These are phyloP conservation scores for Microdochium paspali DNA, from an alignment of 2,329 filamentous ascomycete genomes.

Conservation along the genomic window DNA sequence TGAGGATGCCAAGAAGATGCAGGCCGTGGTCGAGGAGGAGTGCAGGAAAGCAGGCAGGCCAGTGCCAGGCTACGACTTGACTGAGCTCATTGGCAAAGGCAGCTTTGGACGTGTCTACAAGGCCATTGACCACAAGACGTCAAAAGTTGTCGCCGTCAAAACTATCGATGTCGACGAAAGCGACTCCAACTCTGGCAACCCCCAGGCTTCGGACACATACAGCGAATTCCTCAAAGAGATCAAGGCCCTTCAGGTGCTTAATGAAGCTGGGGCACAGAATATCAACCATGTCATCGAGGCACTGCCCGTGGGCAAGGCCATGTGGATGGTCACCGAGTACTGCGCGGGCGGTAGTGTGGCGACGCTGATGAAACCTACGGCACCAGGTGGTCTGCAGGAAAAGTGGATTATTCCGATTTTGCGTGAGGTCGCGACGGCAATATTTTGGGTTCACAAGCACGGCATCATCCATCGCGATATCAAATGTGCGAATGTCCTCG, in stretches of 20 bases:
- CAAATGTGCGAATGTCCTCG: slow-evolving; percentile 71
- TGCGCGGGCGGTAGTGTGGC: slow-evolving; percentile 77
- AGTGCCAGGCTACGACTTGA: slow-evolving; percentile 56
- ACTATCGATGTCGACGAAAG: slow-evolving; percentile 77
- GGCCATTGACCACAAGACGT: slow-evolving; percentile 34
- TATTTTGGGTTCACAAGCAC: slow-evolving; percentile 58
- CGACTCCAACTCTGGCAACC: slow-evolving; percentile 58
- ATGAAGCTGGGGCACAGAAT: slow-evolving; percentile 65
- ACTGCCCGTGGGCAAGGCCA: slow-evolving; percentile 64
- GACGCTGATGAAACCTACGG: slow-evolving; percentile 60
- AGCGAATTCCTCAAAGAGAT: slow-evolving; percentile 62
- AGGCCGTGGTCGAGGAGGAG: slow-evolving; percentile 51
- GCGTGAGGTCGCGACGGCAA: slow-evolving; percentile 55
- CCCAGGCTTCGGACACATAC: slow-evolving; percentile 56
- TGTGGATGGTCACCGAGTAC: slow-evolving; percentile 86
- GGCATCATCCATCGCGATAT: slow-evolving; percentile 65
- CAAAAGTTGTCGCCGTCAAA: slow-evolving; percentile 62
- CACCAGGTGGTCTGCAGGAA: slow-evolving; percentile 56
- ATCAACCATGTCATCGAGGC: slow-evolving; percentile 77
- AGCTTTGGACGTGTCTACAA: slow-evolving; percentile 69
- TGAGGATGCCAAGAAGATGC: slow-evolving; percentile 64
- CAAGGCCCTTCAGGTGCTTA: slow-evolving; percentile 60
- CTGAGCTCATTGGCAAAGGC: slow-evolving; percentile 67
- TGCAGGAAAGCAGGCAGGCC: slow-evolving; percentile 50
- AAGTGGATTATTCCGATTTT: slow-evolving; percentile 62